A percentile compares a stretch with the other conserved stretches of the same genome.
phyloP scores from a whole-genome alignment of 805 yeast species.

The Spathaspora passalidarum region DNA sequence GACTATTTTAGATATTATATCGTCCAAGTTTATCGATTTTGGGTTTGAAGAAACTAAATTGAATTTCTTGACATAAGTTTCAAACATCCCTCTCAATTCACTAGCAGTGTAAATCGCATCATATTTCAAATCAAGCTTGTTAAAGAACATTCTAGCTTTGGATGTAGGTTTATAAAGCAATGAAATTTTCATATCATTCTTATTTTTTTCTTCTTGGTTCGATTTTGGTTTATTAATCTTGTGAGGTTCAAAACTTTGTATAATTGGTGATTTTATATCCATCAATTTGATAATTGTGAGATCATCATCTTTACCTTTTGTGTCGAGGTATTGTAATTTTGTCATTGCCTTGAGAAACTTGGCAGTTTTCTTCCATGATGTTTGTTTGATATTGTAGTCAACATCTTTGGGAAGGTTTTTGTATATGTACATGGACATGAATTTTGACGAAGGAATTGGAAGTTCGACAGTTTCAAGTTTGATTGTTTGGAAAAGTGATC shows the following conservation, averaged over 20 bases:
- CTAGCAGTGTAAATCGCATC: constrained; percentile 45
- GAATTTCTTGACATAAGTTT: constrained; percentile 52
- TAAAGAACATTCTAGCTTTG: constrained; percentile 45
- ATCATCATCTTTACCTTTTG: constrained; percentile 86
- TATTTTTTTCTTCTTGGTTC: constrained; percentile 15
- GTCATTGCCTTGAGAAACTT: constrained; percentile 87
- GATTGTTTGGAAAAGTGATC: constrained; percentile 70
- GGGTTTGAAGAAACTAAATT: constrained; percentile 55
- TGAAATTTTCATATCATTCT: constrained; percentile 25
- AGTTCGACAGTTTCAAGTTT: constrained; percentile 52
- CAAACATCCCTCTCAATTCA: constrained; percentile 54
- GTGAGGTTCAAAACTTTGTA: constrained; percentile 66
- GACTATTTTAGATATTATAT: constrained; percentile 29
- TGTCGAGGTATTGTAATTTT: constrained; percentile 61
- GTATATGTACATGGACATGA: constrained; percentile 68
- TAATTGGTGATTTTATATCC: constrained; percentile 41
- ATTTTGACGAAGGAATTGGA: constrained; percentile 72
- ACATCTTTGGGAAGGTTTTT: constrained; percentile 72
- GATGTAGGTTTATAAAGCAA: constrained; percentile 57
- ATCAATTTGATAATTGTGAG: constrained; percentile 54
- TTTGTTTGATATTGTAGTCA: constrained; percentile 59
- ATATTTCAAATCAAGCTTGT: constrained; percentile 34
- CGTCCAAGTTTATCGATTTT: constrained; percentile 55
- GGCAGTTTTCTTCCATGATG: constrained; percentile 87
- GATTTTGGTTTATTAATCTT: constrained; percentile 15